Conservation (phyloP, 2,329 filamentous ascomycete genomes). For the Periconia macrospinosa region DNA sequence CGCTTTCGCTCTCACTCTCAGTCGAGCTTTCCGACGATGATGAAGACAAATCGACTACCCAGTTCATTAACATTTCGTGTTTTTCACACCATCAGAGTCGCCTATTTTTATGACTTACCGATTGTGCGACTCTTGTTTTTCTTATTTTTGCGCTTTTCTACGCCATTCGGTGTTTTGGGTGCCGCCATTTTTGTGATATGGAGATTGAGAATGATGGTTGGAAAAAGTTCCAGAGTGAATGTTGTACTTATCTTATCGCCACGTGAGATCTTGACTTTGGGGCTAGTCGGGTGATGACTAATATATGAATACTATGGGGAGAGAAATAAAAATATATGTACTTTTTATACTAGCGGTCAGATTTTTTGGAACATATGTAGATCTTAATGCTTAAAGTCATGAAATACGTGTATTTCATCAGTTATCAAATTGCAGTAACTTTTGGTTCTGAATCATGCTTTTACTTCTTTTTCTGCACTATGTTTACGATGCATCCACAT, state of each 20-base stretch:
- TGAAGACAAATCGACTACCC: conserved; percentile 25
- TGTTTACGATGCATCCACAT: conserved; percentile 48
- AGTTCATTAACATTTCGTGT: conserved; percentile 9
- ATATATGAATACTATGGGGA: background rate
- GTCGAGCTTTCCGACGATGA: conserved; percentile 28
- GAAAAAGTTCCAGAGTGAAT: conserved; percentile 27
- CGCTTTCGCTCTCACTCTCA: conserved; percentile 33
- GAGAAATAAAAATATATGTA: too few relatives aligned
- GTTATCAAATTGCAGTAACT: background rate
- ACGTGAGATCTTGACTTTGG: conserved; percentile 19
- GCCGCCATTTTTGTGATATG: conserved; percentile 21
- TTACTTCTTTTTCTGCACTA: background rate
- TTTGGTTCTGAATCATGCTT: background rate
- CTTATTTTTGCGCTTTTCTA: conserved; percentile 27
- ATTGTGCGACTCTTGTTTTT: conserved; percentile 37
- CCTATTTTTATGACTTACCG: conserved; percentile 11
- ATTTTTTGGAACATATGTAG: too few relatives aligned
- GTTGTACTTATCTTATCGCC: conserved; percentile 27
- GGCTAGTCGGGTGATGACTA: conserved; percentile 2
- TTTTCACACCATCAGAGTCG: background rate
- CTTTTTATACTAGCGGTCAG: too few relatives aligned
- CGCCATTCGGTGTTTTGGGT: conserved; percentile 16
- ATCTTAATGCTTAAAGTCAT: too few relatives aligned
- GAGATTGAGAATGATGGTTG: background rate
- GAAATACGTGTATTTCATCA: too few relatives aligned